A percentile compares a stretch with the other conserved stretches of the same genome.
phyloP scores from a whole-genome alignment of 2,329 filamentous ascomycete species.

The Periconia digitata region DNA sequence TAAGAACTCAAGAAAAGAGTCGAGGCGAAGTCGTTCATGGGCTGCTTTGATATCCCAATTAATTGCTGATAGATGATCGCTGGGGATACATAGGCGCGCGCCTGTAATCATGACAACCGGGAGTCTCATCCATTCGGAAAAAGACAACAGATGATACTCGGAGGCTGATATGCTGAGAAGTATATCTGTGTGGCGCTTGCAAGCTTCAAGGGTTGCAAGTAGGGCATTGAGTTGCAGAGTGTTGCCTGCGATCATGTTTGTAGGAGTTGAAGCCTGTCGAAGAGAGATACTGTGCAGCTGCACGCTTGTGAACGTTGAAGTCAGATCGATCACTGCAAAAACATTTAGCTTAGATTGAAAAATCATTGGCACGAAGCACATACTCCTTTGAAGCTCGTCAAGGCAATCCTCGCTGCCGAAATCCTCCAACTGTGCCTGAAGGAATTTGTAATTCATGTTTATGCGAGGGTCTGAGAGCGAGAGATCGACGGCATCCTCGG shows the following conservation, averaged over 20 bases:
- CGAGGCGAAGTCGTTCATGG: slow-evolving; percentile 32
- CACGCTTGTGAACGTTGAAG: slow-evolving; percentile 30
- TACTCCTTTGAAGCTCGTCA: slow-evolving; percentile 23
- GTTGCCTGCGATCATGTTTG: slow-evolving; percentile 2
- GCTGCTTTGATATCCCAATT: slow-evolving; percentile 37
- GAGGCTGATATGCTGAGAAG: slow-evolving; percentile 72
- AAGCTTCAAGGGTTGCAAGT: slow-evolving; percentile 58
- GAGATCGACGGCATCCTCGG: slow-evolving; percentile 18
- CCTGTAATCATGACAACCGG: slow-evolving; percentile 33
- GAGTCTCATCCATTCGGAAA: slow-evolving; percentile 37
- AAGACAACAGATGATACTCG: slow-evolving; percentile 34
- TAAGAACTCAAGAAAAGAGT: slow-evolving; percentile 35
- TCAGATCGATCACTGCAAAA: slow-evolving; percentile 27
- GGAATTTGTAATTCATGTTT: slow-evolving; percentile 30
- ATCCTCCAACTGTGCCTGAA: slow-evolving; percentile 28
- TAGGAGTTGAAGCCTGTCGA: slow-evolving; percentile 10
- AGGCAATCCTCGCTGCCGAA: slow-evolving; percentile 20
- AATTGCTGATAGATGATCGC: slow-evolving; percentile 17
- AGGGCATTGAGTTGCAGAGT: slow-evolving; percentile 25
- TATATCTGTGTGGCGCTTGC: slow-evolving; percentile 66
- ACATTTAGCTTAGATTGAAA: slow-evolving; percentile 3
- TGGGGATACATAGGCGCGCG: slow-evolving; percentile 32
- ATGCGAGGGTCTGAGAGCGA: slow-evolving; percentile 31
- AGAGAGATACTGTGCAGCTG: slow-evolving; percentile 28
- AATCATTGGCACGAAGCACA: not conserved